Evolutionary conservation across 495 filamentous ascomycete genomes (phyloP).

Genomic region (Podospora pseudopauciseta): DNA sequence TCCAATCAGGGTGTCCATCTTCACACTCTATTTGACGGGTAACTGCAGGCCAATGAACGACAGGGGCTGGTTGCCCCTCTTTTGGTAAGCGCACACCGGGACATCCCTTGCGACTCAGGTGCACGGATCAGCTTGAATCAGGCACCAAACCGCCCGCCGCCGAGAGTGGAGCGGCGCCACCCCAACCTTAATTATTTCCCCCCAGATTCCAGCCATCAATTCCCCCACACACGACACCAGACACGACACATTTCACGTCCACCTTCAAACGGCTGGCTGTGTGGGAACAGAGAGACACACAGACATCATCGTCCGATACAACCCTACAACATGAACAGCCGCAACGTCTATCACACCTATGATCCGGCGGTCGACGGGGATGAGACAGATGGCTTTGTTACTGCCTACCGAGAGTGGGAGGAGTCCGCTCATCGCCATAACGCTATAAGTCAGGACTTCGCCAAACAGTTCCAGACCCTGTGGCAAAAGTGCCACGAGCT

Average conservation of each 20-base stretch:
- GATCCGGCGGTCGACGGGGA: not conserved
- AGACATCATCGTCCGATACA: not conserved
- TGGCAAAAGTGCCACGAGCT: constrained; percentile 20
- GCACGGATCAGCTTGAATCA: not conserved
- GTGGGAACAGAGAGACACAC: not conserved
- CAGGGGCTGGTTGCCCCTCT: not conserved
- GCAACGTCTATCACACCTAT: too few relatives aligned
- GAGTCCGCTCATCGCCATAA: constrained; percentile 7
- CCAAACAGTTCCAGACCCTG: constrained; percentile 17
- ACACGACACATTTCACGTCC: not conserved
- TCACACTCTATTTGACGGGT: not conserved
- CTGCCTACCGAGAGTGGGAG: constrained; percentile 11
- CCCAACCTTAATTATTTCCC: constrained; percentile 4
- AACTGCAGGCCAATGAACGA: not conserved
- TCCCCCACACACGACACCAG: not conserved
- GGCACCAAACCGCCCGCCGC: not conserved
- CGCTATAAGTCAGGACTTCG: constrained; percentile 15
- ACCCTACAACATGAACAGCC: not conserved
- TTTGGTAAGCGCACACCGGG: not conserved
- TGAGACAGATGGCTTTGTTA: constrained; percentile 8
- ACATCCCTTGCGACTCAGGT: not conserved
- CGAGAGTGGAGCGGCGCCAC: not conserved
- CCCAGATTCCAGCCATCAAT: not conserved
- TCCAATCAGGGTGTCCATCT: not conserved
- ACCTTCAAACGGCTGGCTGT: not conserved